Evolutionary conservation across 805 yeast species (phyloP), one percentile per base, ranked within the genome.

Genomic region (Ogataea trehalophila): DNA sequence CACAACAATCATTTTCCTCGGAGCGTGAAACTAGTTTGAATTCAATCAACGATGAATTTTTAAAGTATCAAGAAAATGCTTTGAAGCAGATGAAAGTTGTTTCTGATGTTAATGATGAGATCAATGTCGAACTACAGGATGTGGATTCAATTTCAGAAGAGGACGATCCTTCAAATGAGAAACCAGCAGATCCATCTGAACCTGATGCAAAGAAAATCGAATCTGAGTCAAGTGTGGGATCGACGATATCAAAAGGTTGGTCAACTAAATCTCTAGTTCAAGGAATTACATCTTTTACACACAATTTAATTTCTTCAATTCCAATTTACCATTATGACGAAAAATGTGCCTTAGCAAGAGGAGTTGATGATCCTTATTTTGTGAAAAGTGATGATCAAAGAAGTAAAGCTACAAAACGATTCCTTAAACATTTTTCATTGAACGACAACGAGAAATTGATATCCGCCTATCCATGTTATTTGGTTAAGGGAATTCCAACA

Each of bases 401-500:
- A 41, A 63, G 58, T 2, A 66, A 62, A 3, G 76, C 87, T 0
- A 74, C 77, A n/a, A 65, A 66, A n/a, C 71, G 87, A 50, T 90
- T 84, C 60, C 73, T 78, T 42, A 61, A 69, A 1, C 84, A 82
- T 55, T 92, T 92, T 56, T 78, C 90, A 0, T 67, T 91, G 11
- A 72, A 76, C 5, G 73, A 71, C 0, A 59, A 69, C 2, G 80
- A 79, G 37, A 62, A 59, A 5, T 68, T 91, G 41, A 64, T 83
- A 0, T 81, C 95, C 0, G 74, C 88, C 1, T 92, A 88, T 59
- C 83, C 78, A 58, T 74, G 84, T 1, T 82, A 87, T 65, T 59
- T 89, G 16, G 83, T 79, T 53, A 76, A 86, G 53, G 77, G 85
- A 13, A 68, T 88, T 17, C 96, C 96, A 1, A 70, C 82, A 1